phyloP scores from a whole-genome alignment of 1,284 basidiomycete genomes.

The Ustilago hordei region DNA sequence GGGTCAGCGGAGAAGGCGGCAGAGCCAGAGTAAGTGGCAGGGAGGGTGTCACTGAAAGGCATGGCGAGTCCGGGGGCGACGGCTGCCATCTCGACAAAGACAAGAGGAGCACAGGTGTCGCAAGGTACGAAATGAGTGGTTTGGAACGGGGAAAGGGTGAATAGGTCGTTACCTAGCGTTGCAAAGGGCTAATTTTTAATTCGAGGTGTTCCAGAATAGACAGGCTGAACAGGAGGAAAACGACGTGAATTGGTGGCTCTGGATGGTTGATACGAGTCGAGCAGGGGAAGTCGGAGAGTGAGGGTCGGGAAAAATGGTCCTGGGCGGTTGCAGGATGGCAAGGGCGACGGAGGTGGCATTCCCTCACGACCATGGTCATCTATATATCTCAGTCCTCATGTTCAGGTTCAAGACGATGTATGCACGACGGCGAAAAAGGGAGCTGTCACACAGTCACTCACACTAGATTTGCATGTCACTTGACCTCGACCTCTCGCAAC shows the following conservation, averaged over 20 bases:
- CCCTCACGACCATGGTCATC: background rate
- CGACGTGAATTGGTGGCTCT: too few relatives aligned
- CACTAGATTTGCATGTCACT: background rate
- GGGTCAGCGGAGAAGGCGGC: constrained; percentile 8
- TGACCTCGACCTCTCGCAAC: background rate
- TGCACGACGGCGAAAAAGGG: background rate
- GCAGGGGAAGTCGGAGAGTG: background rate
- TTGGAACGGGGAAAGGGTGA: too few relatives aligned
- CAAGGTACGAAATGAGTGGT: background rate
- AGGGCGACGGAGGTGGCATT: background rate
- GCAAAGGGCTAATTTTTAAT: too few relatives aligned
- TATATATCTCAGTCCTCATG: background rate
- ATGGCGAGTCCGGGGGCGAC: background rate
- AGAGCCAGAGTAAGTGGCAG: constrained; percentile 5
- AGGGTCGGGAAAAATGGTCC: background rate
- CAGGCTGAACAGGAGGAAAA: too few relatives aligned
- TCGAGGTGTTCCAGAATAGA: too few relatives aligned
- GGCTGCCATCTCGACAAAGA: constrained; percentile 1
- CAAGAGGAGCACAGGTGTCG: background rate
- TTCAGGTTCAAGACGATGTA: background rate
- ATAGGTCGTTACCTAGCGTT: background rate
- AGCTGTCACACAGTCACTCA: background rate
- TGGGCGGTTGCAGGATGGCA: background rate
- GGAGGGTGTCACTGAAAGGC: constrained; percentile 11
- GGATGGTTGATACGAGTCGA: too few relatives aligned